A percentile compares a stretch with the other conserved stretches of the same genome.
Conservation (phyloP, 345 rosid genomes). For the Leavenworthia alabamica region DNA sequence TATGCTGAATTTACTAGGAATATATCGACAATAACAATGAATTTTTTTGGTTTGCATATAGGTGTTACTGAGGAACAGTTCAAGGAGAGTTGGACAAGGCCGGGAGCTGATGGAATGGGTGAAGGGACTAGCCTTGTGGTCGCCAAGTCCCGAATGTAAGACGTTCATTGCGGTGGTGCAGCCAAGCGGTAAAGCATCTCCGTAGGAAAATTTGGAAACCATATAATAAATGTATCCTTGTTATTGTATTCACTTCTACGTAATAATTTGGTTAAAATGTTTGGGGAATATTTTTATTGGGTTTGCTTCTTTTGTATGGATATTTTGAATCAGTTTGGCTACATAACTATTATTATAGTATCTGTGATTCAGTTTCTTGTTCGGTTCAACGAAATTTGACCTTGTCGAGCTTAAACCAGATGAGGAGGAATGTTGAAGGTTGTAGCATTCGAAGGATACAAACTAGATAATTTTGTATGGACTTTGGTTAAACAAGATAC, state of each 20-base stretch:
- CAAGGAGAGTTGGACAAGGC: conserved; percentile 81
- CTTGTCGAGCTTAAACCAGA: not conserved
- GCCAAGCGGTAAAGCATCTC: conserved; percentile 16
- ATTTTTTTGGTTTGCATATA: conserved; percentile 7
- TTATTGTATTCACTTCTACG: conserved; percentile 5
- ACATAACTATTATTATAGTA: not conserved
- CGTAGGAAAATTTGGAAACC: conserved; percentile 6
- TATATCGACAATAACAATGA: not conserved
- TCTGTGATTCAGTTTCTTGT: not conserved
- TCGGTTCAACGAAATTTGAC: not conserved
- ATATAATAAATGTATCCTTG: conserved; percentile 21
- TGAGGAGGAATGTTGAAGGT: not conserved
- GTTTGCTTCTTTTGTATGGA: conserved; percentile 23
- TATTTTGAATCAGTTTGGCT: conserved; percentile 5
- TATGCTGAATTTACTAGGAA: not conserved
- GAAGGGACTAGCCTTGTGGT: conserved; percentile 48
- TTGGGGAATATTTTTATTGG: conserved; percentile 21
- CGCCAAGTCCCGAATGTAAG: conserved; percentile 78
- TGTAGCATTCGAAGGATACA: not conserved
- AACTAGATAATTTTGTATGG: not conserved
- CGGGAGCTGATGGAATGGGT: conserved; percentile 45
- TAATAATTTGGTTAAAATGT: conserved; percentile 13
- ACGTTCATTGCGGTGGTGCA: not conserved
- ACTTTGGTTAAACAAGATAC: not conserved
- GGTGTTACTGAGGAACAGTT: conserved; percentile 98